Conservation (phyloP, 2,329 filamentous ascomycete genomes). For the Ascochyta viciae-villosae region DNA sequence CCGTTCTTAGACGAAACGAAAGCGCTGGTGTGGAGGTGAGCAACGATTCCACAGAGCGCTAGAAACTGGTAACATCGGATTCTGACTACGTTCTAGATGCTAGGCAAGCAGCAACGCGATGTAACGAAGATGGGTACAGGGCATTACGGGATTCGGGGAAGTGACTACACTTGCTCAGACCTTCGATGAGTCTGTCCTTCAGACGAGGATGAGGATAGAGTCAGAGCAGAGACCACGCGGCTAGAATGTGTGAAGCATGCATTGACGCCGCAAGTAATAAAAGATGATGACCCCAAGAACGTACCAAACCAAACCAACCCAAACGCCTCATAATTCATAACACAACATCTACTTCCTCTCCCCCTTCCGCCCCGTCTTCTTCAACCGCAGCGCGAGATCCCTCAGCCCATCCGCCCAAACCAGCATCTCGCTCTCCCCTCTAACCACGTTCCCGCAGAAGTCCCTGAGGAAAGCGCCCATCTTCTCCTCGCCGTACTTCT, state of each 20-base stretch:
- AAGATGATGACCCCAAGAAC: not conserved
- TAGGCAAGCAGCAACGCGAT: too few relatives aligned
- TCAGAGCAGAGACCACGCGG: too few relatives aligned
- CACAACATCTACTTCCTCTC: conserved; percentile 34
- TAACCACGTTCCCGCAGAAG: conserved; percentile 53
- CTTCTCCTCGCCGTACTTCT: conserved; percentile 77
- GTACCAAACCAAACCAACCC: not conserved
- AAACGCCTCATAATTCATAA: conserved; percentile 12
- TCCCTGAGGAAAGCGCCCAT: conserved; percentile 74
- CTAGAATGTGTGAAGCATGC: not conserved
- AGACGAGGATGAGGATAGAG: too few relatives aligned
- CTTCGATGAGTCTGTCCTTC: too few relatives aligned
- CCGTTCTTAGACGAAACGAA: too few relatives aligned
- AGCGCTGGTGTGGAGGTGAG: too few relatives aligned
- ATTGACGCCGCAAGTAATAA: not conserved
- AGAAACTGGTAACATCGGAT: too few relatives aligned
- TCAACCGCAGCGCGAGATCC: conserved; percentile 54
- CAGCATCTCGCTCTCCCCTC: conserved; percentile 36
- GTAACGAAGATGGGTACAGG: too few relatives aligned
- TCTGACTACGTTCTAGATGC: too few relatives aligned
- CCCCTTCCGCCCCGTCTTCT: conserved; percentile 54
- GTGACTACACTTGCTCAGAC: too few relatives aligned
- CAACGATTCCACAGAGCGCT: too few relatives aligned
- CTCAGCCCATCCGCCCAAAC: conserved; percentile 54
- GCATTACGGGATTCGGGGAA: too few relatives aligned